Percentiles rank a stretch among this genome's conserved stretches.
These are phyloP conservation scores for Baeospora myosura DNA, from an alignment of 1,284 basidiomycete species.

Conservation along the genomic window DNA sequence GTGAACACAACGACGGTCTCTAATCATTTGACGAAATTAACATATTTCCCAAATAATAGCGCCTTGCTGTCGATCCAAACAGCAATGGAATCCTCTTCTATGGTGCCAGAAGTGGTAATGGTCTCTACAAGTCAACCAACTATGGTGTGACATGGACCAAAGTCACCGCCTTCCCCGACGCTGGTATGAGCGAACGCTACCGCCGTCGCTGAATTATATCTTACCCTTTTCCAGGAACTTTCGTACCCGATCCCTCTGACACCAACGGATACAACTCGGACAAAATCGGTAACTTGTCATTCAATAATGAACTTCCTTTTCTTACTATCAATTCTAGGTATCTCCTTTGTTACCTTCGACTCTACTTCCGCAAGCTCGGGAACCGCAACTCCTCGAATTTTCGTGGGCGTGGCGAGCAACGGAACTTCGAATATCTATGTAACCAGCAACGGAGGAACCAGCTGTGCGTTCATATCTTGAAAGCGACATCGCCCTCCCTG, in stretches of 20 bases:
- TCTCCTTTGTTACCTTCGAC: conserved; percentile 64
- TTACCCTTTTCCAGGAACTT: conserved; percentile 34
- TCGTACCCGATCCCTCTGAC: conserved; percentile 47
- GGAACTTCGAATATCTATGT: conserved; percentile 51
- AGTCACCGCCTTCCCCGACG: conserved; percentile 48
- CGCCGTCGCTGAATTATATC: not conserved
- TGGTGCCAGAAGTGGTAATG: conserved; percentile 55
- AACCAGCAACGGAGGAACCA: conserved; percentile 45
- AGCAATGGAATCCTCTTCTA: conserved; percentile 54
- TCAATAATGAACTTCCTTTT: conserved; percentile 1
- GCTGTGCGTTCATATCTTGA: conserved; percentile 33
- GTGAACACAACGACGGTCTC: conserved; percentile 19
- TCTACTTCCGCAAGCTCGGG: conserved; percentile 46
- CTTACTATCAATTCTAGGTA: conserved; percentile 19
- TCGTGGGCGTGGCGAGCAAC: conserved; percentile 48
- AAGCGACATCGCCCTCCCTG: conserved; percentile 4
- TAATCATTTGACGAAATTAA: too few relatives aligned
- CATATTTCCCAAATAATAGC: conserved; percentile 24
- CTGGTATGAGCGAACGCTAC: conserved; percentile 28
- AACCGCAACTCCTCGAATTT: conserved; percentile 52
- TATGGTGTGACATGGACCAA: conserved; percentile 50
- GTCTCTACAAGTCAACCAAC: conserved; percentile 57
- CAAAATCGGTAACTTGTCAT: conserved; percentile 32
- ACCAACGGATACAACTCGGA: conserved; percentile 49
- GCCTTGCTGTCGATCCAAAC: conserved; percentile 58